phyloP scores from a whole-genome alignment of 169 alveolate genomes.

The Babesia gibsoni region DNA sequence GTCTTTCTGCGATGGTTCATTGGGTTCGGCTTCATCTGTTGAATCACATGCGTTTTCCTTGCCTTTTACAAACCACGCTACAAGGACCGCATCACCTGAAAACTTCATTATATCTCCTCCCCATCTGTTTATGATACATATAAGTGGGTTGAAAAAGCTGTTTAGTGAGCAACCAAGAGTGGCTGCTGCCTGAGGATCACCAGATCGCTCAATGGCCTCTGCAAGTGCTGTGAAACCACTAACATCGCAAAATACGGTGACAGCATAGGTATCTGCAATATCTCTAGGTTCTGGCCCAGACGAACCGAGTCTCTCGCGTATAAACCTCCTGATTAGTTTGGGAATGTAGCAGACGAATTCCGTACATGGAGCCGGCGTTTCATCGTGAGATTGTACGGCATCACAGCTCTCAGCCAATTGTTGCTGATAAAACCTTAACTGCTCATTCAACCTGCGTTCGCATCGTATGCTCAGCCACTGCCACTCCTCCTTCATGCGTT shows the following conservation, averaged over 20 bases:
- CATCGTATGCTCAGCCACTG: slow-evolving; percentile 58
- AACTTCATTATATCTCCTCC: slow-evolving; percentile 87
- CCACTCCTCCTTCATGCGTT: slow-evolving; percentile 49
- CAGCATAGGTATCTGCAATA: slow-evolving; percentile 49
- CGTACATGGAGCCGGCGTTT: slow-evolving; percentile 4
- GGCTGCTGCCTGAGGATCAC: slow-evolving; percentile 78
- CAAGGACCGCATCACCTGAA: slow-evolving; percentile 85
- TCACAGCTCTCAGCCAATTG: slow-evolving; percentile 6
- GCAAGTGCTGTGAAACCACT: slow-evolving; percentile 81
- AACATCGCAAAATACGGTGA: slow-evolving; percentile 74
- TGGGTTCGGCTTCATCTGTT: background rate
- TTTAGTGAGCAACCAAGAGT: slow-evolving; percentile 76
- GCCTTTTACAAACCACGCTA: slow-evolving; percentile 66
- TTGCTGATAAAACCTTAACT: slow-evolving; percentile 21
- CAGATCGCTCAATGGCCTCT: slow-evolving; percentile 67
- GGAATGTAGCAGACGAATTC: slow-evolving; percentile 22
- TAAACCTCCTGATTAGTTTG: slow-evolving; percentile 24
- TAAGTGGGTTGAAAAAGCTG: slow-evolving; percentile 77
- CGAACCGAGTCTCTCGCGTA: background rate
- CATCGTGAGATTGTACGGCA: background rate
- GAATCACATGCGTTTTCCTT: background rate
- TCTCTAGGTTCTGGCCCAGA: background rate
- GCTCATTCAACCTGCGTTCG: slow-evolving; percentile 59
- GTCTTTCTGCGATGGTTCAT: background rate
- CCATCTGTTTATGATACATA: slow-evolving; percentile 76